phyloP scores from a whole-genome alignment of 192 early-diverging fungal species.

The Dissophora ornata region DNA sequence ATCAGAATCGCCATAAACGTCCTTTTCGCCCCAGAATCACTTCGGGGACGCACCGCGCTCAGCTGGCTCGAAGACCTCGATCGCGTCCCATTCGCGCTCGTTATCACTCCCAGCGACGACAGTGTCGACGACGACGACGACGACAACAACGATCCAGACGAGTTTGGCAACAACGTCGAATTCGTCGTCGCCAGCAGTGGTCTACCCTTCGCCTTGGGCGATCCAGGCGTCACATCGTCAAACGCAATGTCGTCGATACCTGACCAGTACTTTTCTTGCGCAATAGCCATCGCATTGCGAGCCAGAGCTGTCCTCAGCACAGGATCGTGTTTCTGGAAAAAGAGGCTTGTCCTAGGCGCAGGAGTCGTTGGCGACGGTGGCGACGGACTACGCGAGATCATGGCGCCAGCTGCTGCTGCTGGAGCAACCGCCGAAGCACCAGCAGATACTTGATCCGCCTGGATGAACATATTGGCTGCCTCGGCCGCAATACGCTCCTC shows the following conservation, averaged over 20 bases:
- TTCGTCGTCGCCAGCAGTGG: background rate
- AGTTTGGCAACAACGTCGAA: too few species aligned
- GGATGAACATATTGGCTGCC: too few species aligned
- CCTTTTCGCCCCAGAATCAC: slow-evolving; percentile 37
- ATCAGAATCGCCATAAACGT: slow-evolving; percentile 51
- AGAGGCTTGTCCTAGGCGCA: slow-evolving; percentile 44
- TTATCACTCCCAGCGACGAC: background rate
- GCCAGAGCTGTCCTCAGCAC: slow-evolving; percentile 42
- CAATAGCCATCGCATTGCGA: slow-evolving; percentile 33
- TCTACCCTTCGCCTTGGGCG: slow-evolving; percentile 9
- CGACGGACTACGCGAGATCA: slow-evolving; percentile 45
- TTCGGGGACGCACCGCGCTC: slow-evolving; percentile 16
- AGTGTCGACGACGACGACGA: background rate
- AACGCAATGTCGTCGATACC: slow-evolving; percentile 54
- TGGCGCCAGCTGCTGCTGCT: background rate
- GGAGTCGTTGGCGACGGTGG: slow-evolving; percentile 21
- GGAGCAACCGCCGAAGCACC: too few species aligned
- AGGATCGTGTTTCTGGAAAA: slow-evolving; percentile 52
- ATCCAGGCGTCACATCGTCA: slow-evolving; percentile 21
- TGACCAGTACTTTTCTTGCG: slow-evolving; percentile 51
- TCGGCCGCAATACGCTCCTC: slow-evolving; percentile 17
- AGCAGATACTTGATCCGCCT: too few species aligned
- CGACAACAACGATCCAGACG: background rate
- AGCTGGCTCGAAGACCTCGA: slow-evolving; percentile 17
- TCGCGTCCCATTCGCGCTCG: slow-evolving; percentile 3